Percentiles rank a stretch among this genome's conserved stretches.
phyloP scores from a whole-genome alignment of 1,139 yeast genomes.

The Geotrichum reessii region DNA sequence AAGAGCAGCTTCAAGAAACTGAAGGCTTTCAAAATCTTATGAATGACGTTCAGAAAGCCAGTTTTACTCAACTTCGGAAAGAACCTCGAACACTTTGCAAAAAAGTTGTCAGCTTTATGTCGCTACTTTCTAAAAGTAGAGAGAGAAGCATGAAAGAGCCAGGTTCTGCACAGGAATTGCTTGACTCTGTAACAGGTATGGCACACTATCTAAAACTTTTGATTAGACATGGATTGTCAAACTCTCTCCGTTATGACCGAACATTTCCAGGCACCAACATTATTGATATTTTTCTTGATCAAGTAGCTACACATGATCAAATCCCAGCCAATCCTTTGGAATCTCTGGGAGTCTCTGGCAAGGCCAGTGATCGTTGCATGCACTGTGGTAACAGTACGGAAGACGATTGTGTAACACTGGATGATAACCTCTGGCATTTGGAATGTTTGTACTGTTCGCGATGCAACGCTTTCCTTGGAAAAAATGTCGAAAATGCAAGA shows the following conservation, averaged over 20 bases:
- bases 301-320: slow-evolving; percentile 46
- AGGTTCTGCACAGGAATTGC: slow-evolving; percentile 50
- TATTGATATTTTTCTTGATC: slow-evolving; percentile 55
- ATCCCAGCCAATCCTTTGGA: slow-evolving; percentile 42
- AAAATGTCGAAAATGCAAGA: slow-evolving; percentile 39
- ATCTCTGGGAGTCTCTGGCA: slow-evolving; percentile 49
- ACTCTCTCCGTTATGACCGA: slow-evolving; percentile 65
- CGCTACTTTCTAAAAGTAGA: slow-evolving; percentile 38
- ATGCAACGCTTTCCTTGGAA: slow-evolving; percentile 19
- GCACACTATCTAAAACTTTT: slow-evolving; percentile 89
- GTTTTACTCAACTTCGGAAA: slow-evolving; percentile 42
- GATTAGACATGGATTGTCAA: slow-evolving; percentile 72
- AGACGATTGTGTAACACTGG: slow-evolving; percentile 62
- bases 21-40: slow-evolving; percentile 14
- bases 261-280: slow-evolving; percentile 54
- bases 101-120: slow-evolving; percentile 41
- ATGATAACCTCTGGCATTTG: slow-evolving; percentile 72
- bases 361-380: slow-evolving; percentile 74
- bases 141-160: slow-evolving; percentile 27
- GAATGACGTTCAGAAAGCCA: slow-evolving; percentile 13
- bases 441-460: slow-evolving; percentile 61
- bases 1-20: slow-evolving; percentile 19
- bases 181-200: slow-evolving; percentile 81
- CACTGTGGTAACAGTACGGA: slow-evolving; percentile 74
- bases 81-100: slow-evolving; percentile 81